These are phyloP conservation scores for Karstenula rhodostoma DNA, from an alignment of 2,329 filamentous ascomycete species.

Conservation along the genomic window DNA sequence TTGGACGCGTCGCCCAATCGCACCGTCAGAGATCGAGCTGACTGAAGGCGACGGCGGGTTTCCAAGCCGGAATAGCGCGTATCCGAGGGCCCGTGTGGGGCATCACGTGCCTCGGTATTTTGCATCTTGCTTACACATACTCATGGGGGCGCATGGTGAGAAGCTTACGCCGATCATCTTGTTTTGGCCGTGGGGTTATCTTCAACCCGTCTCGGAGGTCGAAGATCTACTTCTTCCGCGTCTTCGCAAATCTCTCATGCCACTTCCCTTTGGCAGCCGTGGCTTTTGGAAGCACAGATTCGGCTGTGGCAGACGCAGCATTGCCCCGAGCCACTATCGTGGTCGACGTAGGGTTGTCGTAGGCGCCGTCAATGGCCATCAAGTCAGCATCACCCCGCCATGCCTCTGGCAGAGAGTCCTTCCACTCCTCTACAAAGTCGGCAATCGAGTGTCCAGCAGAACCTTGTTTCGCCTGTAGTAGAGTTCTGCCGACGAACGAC, in stretches of 20 bases:
- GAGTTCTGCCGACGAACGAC: slow-evolving; percentile 39
- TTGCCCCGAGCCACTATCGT: slow-evolving; percentile 41
- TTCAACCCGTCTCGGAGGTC: background rate
- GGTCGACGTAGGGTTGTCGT: slow-evolving; percentile 42
- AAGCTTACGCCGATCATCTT: background rate
- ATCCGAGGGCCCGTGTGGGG: background rate
- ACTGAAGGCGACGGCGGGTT: background rate
- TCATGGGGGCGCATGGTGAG: background rate
- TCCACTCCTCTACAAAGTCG: slow-evolving; percentile 49
- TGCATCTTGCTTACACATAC: background rate
- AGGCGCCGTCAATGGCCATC: slow-evolving; percentile 40
- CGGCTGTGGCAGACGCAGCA: slow-evolving; percentile 12
- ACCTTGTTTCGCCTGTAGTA: slow-evolving; percentile 40
- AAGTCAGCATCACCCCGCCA: slow-evolving; percentile 48
- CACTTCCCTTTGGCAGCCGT: slow-evolving; percentile 45
- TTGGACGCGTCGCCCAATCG: background rate
- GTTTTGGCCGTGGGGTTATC: background rate
- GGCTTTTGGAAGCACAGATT: slow-evolving; percentile 9
- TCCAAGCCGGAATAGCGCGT: slow-evolving; percentile 2
- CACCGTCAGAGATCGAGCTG: background rate
- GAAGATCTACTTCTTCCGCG: slow-evolving; percentile 31
- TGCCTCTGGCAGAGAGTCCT: slow-evolving; percentile 47
- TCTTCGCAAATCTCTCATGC: slow-evolving; percentile 50
- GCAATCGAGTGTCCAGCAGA: slow-evolving; percentile 37
- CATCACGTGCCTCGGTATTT: background rate